Percentiles rank a stretch among this genome's conserved stretches.
Conservation (phyloP, 176 grass and related monocot genomes). For the Musa troglodytarum region DNA sequence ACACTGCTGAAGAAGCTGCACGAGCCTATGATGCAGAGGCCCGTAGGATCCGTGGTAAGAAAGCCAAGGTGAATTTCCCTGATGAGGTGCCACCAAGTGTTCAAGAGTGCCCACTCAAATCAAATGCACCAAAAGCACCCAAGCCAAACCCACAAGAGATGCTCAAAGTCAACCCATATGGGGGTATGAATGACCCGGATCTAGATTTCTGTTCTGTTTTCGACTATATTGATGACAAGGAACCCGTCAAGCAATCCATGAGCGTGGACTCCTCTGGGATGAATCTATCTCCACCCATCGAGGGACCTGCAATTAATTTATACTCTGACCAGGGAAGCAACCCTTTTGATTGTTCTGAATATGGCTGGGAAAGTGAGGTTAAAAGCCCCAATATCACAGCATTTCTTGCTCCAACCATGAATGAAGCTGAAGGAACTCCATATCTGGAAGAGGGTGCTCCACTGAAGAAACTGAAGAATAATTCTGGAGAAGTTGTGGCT, state of each 20-base stretch:
- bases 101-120: background rate
- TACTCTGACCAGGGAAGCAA: background rate
- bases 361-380: background rate
- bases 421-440: background rate
- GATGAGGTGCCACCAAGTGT: background rate
- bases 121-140: background rate
- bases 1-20: background rate
- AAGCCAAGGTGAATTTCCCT: background rate
- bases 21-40: background rate
- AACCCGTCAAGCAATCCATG: background rate
- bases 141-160: background rate
- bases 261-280: background rate
- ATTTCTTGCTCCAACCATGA: background rate
- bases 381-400: background rate
- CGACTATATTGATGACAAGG: background rate
- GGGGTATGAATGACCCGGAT: background rate
- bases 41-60: background rate
- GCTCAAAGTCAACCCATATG: background rate
- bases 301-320: background rate
- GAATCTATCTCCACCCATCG: background rate
- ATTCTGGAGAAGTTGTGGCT: background rate
- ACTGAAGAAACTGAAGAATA: background rate
- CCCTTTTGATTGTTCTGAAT: background rate
- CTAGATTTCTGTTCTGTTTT: background rate
- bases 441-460: background rate